Evolutionary conservation across 495 filamentous ascomycete species (phyloP).

Genomic region (Podospora pseudocomata): DNA sequence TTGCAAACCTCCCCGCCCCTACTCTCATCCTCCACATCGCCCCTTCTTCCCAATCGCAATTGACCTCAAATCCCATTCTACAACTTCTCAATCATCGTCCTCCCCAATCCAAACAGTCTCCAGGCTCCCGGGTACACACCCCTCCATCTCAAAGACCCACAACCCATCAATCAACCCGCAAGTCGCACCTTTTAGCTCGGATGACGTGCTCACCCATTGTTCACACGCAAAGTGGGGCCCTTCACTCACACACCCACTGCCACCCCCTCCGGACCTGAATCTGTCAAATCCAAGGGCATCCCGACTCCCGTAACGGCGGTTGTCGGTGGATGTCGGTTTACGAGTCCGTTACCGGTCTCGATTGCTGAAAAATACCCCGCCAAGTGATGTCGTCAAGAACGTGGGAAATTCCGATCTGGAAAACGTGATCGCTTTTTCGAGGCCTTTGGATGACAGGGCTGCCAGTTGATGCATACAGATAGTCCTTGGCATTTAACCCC

Average conservation of each 20-base stretch:
- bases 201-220: conserved; percentile 42
- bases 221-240: background rate
- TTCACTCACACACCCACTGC: background rate
- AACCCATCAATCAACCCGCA: conserved; percentile 7
- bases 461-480: background rate
- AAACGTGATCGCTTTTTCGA: background rate
- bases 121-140: background rate
- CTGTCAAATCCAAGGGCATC: background rate
- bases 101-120: background rate
- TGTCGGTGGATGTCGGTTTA: background rate
- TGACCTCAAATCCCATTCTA: too few relatives aligned
- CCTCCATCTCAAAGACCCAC: background rate
- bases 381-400: conserved; percentile 1
- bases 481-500: background rate
- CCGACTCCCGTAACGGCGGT: background rate
- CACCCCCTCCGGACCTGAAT: background rate
- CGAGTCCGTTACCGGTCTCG: background rate
- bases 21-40: too few relatives aligned
- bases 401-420: conserved; percentile 3
- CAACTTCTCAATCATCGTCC: background rate
- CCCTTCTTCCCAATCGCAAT: too few relatives aligned
- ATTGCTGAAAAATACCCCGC: background rate
- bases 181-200: conserved; percentile 33
- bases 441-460: background rate
- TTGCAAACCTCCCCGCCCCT: too few relatives aligned